Conservation (phyloP, 2,329 filamentous ascomycete genomes). For the Colletotrichum theobromicola region DNA sequence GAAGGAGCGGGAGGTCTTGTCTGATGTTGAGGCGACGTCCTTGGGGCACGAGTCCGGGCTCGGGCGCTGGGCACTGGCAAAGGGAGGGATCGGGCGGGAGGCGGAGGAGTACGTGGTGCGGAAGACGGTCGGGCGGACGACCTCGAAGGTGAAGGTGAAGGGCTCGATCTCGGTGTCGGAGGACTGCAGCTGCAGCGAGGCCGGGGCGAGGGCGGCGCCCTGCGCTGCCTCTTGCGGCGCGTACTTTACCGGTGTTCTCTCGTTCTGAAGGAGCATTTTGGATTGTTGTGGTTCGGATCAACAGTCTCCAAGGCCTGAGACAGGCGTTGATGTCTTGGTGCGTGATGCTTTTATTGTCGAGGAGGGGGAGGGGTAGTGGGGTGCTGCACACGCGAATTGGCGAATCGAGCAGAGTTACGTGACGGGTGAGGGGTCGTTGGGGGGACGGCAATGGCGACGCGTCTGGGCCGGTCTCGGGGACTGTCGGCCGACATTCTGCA, state of each 20-base stretch:
- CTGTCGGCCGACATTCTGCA: not conserved
- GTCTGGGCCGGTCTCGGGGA: not conserved
- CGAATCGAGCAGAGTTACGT: not conserved
- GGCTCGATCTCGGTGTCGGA: slow-evolving; percentile 27
- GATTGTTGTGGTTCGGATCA: not conserved
- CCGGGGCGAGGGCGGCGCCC: not conserved
- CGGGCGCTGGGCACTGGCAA: slow-evolving; percentile 62
- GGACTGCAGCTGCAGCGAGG: slow-evolving; percentile 10
- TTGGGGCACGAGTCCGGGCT: not conserved
- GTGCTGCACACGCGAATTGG: not conserved
- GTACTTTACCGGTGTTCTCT: slow-evolving; percentile 5
- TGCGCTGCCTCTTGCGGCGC: slow-evolving; percentile 5
- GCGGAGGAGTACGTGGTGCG: slow-evolving; percentile 69
- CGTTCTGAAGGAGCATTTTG: slow-evolving; percentile 18
- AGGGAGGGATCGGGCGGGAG: slow-evolving; percentile 67
- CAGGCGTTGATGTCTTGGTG: not conserved
- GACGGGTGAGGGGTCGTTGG: not conserved
- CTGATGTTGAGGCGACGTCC: slow-evolving; percentile 28
- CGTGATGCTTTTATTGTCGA: not conserved
- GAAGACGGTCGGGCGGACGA: slow-evolving; percentile 67
- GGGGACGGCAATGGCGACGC: not conserved
- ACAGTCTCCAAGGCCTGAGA: not conserved
- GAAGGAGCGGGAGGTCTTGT: slow-evolving; percentile 34
- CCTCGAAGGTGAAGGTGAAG: slow-evolving; percentile 68
- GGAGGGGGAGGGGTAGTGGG: not conserved